A percentile compares a stretch with the other conserved stretches of the same genome.
These are phyloP conservation scores for Coprinellus micaceus DNA, from an alignment of 768 basidiomycete genomes.

Conservation along the genomic window DNA sequence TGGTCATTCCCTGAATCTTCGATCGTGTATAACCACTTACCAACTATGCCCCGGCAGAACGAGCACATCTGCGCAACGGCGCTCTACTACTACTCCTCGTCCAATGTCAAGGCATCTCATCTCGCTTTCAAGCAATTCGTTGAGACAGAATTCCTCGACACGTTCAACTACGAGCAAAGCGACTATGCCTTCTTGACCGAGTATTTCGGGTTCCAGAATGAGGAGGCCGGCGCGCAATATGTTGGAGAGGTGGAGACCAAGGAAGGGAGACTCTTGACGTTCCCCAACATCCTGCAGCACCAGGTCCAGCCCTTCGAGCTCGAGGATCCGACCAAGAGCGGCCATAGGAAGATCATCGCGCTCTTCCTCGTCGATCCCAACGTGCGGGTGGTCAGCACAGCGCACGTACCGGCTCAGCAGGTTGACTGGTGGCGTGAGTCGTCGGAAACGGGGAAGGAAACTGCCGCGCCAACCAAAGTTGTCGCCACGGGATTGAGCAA, in stretches of 20 bases:
- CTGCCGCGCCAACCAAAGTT: background rate
- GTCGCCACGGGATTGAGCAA: background rate
- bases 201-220: conserved; percentile 18
- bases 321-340: conserved; percentile 31
- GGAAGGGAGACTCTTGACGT: conserved; percentile 27
- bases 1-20: background rate
- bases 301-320: conserved; percentile 32
- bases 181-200: conserved; percentile 17
- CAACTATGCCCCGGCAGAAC: conserved; percentile 20
- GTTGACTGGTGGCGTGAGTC: conserved; percentile 22
- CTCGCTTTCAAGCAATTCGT: conserved; percentile 13
- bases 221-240: conserved; percentile 13
- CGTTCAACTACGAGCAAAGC: conserved; percentile 17
- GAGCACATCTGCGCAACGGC: conserved; percentile 26
- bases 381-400: conserved; percentile 20
- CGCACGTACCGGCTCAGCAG: conserved; percentile 25
- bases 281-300: conserved; percentile 38
- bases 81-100: conserved; percentile 26
- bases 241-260: conserved; percentile 27
- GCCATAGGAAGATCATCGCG: conserved; percentile 37
- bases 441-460: conserved; percentile 8
- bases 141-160: background rate
- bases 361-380: conserved; percentile 37
- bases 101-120: conserved; percentile 28
- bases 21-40: conserved; percentile 11